Evolutionary conservation across 2,329 filamentous ascomycete genomes (phyloP), one percentile per base, ranked within the genome.

Genomic region (Gaeumannomyces sp.): DNA sequence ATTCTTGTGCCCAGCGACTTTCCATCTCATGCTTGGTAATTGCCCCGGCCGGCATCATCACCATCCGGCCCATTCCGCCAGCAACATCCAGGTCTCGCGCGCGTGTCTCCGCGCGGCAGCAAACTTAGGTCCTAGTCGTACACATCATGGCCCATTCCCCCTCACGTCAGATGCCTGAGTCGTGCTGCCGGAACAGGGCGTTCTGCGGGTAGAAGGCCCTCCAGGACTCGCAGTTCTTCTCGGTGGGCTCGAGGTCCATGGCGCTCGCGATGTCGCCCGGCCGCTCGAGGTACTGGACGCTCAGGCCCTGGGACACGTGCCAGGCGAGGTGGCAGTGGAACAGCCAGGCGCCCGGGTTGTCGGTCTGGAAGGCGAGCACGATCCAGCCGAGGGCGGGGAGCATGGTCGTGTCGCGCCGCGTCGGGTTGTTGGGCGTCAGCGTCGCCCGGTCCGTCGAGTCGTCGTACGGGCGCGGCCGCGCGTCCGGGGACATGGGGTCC

Each of bases 251-350:
- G 22, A 64, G 58, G 38, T 64, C 28, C 63, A 64, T 64, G 19
- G 35, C 58, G 11, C 19, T n/a, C 33, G 29, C 22, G 19, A 64
- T 60, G 38, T 64, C 63, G 28, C n/a, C 35, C 58, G 59, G 27
- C 14, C 57, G 61, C 64, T 69, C 83, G 25, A 83, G 67, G 68
- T 83, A 82, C 70, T 84, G 81, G 53, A 83, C 69, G 6, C 76
- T 78, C 6, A 69, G 62, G 27, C 63, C 63, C 58, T 64, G 63
- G 4, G 29, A 33, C 28, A 60, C 59, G 57, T 64, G 63, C 63
- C 63, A 64, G 25, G 58, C 63, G 53, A 64, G 27, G 58, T 64
- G 63, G 57, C 63, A 64, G 63, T 64, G 63, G 58, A 64, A 64
- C 29, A 64, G 57, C 63, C 63, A 64, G 57, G 63, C 63, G 35